A percentile compares a stretch with the other conserved stretches of the same genome.
These are phyloP conservation scores for Suillus hirtellus DNA, from an alignment of 768 basidiomycete genomes.

Conservation along the genomic window DNA sequence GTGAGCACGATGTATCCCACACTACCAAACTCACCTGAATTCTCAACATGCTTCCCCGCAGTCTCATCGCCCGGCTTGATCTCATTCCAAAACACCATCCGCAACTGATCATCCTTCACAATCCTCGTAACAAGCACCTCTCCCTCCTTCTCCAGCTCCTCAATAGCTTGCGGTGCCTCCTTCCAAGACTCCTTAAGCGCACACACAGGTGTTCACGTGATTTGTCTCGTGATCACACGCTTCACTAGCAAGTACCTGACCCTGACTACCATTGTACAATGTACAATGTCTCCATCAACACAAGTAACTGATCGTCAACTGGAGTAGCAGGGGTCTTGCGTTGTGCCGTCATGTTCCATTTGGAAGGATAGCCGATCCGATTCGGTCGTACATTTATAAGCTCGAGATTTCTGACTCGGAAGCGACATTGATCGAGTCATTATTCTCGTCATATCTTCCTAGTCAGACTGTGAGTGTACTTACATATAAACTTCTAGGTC, in stretches of 20 bases:
- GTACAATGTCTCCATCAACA: too few species aligned
- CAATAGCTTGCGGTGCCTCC: slow-evolving; percentile 78
- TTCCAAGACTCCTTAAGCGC: slow-evolving; percentile 90
- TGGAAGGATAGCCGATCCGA: neutral
- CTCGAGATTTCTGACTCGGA: neutral
- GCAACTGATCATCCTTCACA: slow-evolving; percentile 73
- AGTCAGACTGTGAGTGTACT: neutral
- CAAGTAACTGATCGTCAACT: too few species aligned
- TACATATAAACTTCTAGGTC: neutral
- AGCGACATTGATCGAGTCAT: neutral
- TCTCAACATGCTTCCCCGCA: slow-evolving; percentile 73
- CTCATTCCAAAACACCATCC: slow-evolving; percentile 91
- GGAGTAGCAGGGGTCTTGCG: neutral
- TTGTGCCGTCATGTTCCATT: slow-evolving; percentile 21
- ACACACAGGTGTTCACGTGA: slow-evolving; percentile 52
- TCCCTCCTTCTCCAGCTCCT: slow-evolving; percentile 86
- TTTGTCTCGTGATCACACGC: too few species aligned
- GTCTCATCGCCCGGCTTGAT: slow-evolving; percentile 73
- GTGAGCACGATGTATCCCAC: slow-evolving; percentile 7
- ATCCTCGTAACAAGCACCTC: slow-evolving; percentile 86
- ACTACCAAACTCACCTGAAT: slow-evolving; percentile 55
- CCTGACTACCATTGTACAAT: too few species aligned
- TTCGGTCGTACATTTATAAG: neutral
- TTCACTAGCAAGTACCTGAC: too few species aligned
- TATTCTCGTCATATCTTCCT: neutral